phyloP scores from a whole-genome alignment of 176 grass and related monocot species.

The Oryza punctata region DNA sequence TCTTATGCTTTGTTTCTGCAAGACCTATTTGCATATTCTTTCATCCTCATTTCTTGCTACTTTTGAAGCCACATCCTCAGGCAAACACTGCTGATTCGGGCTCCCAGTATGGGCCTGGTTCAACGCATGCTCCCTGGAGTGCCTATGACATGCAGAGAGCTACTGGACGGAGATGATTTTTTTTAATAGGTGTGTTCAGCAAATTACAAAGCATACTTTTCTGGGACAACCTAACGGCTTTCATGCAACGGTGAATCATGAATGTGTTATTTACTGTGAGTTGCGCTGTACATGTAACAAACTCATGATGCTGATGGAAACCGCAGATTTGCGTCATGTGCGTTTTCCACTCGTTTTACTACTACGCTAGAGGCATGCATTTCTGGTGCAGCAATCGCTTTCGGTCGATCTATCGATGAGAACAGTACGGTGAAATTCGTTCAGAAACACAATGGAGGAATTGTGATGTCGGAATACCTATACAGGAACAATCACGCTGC shows the following conservation, averaged over 20 bases:
- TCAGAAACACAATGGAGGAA: neutral
- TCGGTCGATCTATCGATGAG: neutral
- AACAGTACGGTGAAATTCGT: neutral
- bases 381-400: neutral
- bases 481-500: neutral
- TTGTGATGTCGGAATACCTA: neutral
- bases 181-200: neutral
- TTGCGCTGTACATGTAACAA: neutral
- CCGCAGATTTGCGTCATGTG: neutral
- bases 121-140: slow-evolving; percentile 48
- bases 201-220: slow-evolving; percentile 21
- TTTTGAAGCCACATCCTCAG: slow-evolving; percentile 39
- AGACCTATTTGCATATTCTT: slow-evolving; percentile 2
- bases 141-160: slow-evolving; percentile 61
- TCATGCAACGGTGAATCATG: neutral
- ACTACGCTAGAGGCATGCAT: neutral
- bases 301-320: neutral
- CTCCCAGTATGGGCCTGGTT: slow-evolving; percentile 50
- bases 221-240: slow-evolving; percentile 18
- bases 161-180: slow-evolving; percentile 48
- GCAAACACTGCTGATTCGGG: slow-evolving; percentile 52
- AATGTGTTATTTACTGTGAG: slow-evolving; percentile 4
- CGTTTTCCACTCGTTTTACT: neutral
- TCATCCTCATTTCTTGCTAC: slow-evolving; percentile 1
- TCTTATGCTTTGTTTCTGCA: slow-evolving; percentile 24